These are phyloP conservation scores for Penicillium expansum DNA, from an alignment of 2,329 filamentous ascomycete species.

Conservation along the genomic window DNA sequence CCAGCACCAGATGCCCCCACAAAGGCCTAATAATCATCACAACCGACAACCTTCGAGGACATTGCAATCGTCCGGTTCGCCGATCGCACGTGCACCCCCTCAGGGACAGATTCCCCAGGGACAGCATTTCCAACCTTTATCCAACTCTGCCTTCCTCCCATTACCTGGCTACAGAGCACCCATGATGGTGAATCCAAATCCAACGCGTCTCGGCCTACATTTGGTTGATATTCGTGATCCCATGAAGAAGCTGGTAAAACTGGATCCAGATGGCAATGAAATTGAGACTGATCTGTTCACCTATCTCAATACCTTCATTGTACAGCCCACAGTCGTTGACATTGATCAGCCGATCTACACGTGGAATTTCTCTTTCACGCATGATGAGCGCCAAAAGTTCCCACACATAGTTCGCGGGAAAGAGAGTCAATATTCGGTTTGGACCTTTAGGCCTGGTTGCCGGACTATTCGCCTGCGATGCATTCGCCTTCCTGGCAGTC, in stretches of 20 bases:
- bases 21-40: not conserved
- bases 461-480: conserved; percentile 68
- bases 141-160: conserved; percentile 10
- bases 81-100: not conserved
- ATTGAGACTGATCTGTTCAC: conserved; percentile 35
- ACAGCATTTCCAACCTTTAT: not conserved
- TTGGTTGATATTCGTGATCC: conserved; percentile 59
- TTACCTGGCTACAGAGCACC: conserved; percentile 12
- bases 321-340: conserved; percentile 33
- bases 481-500: conserved; percentile 44
- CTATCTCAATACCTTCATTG: conserved; percentile 33
- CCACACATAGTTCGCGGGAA: conserved; percentile 18
- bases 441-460: conserved; percentile 51
- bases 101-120: not conserved
- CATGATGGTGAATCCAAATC: conserved; percentile 16
- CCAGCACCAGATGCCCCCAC: not conserved
- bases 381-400: conserved; percentile 33
- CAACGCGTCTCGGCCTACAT: conserved; percentile 45
- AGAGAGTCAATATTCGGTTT: conserved; percentile 27
- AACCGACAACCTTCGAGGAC: not conserved
- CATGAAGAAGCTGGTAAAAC: conserved; percentile 35
- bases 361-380: conserved; percentile 39
- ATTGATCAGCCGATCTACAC: conserved; percentile 24
- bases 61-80: not conserved
- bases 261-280: conserved; percentile 16